Evolutionary conservation across 257 asterid species (phyloP), one percentile per base, ranked within the genome.

Genomic region (Solanum rostratum): DNA sequence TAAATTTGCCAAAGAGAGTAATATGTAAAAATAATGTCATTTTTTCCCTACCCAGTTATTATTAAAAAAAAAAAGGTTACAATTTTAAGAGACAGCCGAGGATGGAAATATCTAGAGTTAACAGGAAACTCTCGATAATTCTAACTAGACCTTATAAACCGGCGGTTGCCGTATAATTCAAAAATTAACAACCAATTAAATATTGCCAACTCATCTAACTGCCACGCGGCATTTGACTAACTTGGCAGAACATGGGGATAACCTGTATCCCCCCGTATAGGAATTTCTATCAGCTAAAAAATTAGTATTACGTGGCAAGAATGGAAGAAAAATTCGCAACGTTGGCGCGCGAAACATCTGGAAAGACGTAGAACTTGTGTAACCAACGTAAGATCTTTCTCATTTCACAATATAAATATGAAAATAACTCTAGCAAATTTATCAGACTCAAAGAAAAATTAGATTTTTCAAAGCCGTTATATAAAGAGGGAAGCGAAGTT

Each of bases 261-360:
- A 16, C 14, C 43, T 76, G 62, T 49, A 4, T 6, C 45, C 45
- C 3, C 0, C 0, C 27, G 24, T 49, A 76, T 27, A 7, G 3
- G 16, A 49, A 24, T 0, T 3, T 41, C 2, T 16, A 45, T 16
- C 39, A 9, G 3, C 24, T 49, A 6, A 24, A 49, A 50, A 15
- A 45, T 13, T 45, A 1, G 7, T 45, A 69, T 1, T 1, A 73
- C 81, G 81, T 73, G 81, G 59, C 81, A 22, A 22, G 22, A 3
- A 49, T n/a, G 0, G 59, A 73, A 6, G n/a, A 45, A 73, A 73
- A n/a, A 22, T 14, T 11, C 8, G 60, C 14, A 46, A 74, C 24
- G 43, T 24, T 76, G 41, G 82, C 62, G 82, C 95, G 90, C 88
- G 96, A 93, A 91, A 81, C 84, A 73, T 94, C 98, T 92, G 86